Conservation (phyloP, 1,284 basidiomycete species). For the Lentinula novae-zelandiae region DNA sequence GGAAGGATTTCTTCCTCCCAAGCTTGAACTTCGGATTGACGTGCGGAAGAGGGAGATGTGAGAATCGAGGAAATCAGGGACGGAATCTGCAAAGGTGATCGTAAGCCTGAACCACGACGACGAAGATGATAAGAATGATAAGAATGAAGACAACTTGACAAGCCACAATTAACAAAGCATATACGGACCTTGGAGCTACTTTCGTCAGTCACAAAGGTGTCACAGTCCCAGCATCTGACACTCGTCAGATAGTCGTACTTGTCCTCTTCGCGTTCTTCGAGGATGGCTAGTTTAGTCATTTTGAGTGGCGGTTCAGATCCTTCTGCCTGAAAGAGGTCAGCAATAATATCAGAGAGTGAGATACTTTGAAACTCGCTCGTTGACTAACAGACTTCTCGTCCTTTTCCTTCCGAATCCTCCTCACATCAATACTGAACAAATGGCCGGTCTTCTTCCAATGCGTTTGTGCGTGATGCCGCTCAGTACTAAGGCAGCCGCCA, state of each 20-base stretch:
- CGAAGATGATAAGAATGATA: not conserved
- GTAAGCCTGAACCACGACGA: not conserved
- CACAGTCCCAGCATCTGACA: slow-evolving; percentile 79
- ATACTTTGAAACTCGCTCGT: not conserved
- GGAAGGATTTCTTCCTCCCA: slow-evolving; percentile 94
- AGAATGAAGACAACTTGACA: not conserved
- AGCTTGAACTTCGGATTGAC: slow-evolving; percentile 92
- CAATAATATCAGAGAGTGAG: not conserved
- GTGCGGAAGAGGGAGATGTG: slow-evolving; percentile 82
- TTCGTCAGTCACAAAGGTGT: slow-evolving; percentile 47
- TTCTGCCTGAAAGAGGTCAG: slow-evolving; percentile 33
- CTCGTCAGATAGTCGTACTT: slow-evolving; percentile 72
- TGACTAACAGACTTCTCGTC: slow-evolving; percentile 41
- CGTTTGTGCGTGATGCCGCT: slow-evolving; percentile 66
- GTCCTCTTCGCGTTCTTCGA: slow-evolving; percentile 84
- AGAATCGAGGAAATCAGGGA: slow-evolving; percentile 71
- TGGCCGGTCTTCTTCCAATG: slow-evolving; percentile 78
- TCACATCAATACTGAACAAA: slow-evolving; percentile 77
- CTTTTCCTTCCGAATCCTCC: slow-evolving; percentile 45
- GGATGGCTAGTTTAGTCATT: slow-evolving; percentile 87
- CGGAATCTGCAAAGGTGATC: slow-evolving; percentile 37
- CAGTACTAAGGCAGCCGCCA: slow-evolving; percentile 72
- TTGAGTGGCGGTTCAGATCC: slow-evolving; percentile 82
- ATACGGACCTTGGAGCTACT: slow-evolving; percentile 19
- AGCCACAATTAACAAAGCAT: not conserved